phyloP scores from a whole-genome alignment of 2,329 filamentous ascomycete species.

The Piedraia hortae region DNA sequence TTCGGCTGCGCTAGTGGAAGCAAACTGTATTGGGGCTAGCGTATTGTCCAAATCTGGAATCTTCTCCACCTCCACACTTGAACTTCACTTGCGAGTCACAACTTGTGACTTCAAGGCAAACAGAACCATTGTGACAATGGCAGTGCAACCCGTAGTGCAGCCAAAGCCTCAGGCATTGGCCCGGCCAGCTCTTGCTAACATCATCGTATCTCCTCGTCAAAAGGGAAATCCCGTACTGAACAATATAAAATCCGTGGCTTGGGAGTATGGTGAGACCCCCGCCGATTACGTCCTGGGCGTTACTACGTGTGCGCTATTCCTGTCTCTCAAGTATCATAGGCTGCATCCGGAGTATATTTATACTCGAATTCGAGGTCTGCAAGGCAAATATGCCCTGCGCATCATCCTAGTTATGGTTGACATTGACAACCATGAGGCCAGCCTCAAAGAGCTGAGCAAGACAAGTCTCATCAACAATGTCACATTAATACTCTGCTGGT shows the following conservation, averaged over 20 bases:
- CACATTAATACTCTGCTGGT: slow-evolving; percentile 83
- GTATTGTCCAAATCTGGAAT: too few relatives aligned
- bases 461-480: slow-evolving; percentile 79
- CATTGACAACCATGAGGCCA: slow-evolving; percentile 79
- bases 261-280: slow-evolving; percentile 94
- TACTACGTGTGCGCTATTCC: slow-evolving; percentile 74
- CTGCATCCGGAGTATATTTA: slow-evolving; percentile 97
- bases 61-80: too few relatives aligned
- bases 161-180: slow-evolving; percentile 70
- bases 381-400: slow-evolving; percentile 64
- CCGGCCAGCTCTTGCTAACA: slow-evolving; percentile 38
- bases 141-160: slow-evolving; percentile 21
- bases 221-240: slow-evolving; percentile 85
- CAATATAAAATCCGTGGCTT: slow-evolving; percentile 53
- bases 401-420: slow-evolving; percentile 79
- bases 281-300: slow-evolving; percentile 73
- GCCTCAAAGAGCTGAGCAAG: slow-evolving; percentile 70
- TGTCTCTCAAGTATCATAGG: slow-evolving; percentile 90
- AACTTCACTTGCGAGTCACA: too few relatives aligned
- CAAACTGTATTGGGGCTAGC: too few relatives aligned
- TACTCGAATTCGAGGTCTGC: slow-evolving; percentile 60
- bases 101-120: too few relatives aligned
- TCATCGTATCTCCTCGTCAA: slow-evolving; percentile 73
- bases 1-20: too few relatives aligned
- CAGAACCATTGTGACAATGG: too few relatives aligned